These are phyloP conservation scores for Ballota nigra DNA, from an alignment of 257 asterid genomes.

Conservation along the genomic window DNA sequence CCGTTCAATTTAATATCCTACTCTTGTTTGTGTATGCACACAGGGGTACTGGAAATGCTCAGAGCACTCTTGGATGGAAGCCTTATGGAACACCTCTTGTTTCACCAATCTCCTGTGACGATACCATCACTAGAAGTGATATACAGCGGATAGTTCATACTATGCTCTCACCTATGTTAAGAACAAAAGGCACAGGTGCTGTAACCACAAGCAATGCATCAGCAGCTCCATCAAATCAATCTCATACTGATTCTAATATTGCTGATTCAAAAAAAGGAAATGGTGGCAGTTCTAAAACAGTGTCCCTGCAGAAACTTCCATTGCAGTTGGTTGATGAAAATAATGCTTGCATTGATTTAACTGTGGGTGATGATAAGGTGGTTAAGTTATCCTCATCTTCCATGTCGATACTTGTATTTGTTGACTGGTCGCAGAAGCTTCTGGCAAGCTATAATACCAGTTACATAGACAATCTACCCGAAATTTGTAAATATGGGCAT, in stretches of 20 bases:
- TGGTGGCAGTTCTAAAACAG: slow-evolving; percentile 45
- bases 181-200: slow-evolving; percentile 43
- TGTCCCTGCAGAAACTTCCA: slow-evolving; percentile 65
- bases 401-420: slow-evolving; percentile 84
- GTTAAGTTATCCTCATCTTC: slow-evolving; percentile 87
- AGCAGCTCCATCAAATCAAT: slow-evolving; percentile 34
- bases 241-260: slow-evolving; percentile 37
- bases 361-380: slow-evolving; percentile 84
- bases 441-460: slow-evolving; percentile 78
- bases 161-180: slow-evolving; percentile 82
- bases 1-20: slow-evolving; percentile 6
- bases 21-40: slow-evolving; percentile 23
- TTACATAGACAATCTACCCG: slow-evolving; percentile 80
- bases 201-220: slow-evolving; percentile 36
- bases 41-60: slow-evolving; percentile 78
- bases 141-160: slow-evolving; percentile 81
- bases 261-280: slow-evolving; percentile 45
- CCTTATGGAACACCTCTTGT: slow-evolving; percentile 99
- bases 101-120: slow-evolving; percentile 86
- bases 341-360: slow-evolving; percentile 87
- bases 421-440: slow-evolving; percentile 98
- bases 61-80: slow-evolving; percentile 79
- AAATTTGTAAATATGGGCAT: slow-evolving; percentile 78
- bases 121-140: slow-evolving; percentile 71
- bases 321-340: slow-evolving; percentile 94